Percentiles rank a stretch among this genome's conserved stretches.
Conservation (phyloP, 2,329 filamentous ascomycete species). For the Arthroderma sp. region DNA sequence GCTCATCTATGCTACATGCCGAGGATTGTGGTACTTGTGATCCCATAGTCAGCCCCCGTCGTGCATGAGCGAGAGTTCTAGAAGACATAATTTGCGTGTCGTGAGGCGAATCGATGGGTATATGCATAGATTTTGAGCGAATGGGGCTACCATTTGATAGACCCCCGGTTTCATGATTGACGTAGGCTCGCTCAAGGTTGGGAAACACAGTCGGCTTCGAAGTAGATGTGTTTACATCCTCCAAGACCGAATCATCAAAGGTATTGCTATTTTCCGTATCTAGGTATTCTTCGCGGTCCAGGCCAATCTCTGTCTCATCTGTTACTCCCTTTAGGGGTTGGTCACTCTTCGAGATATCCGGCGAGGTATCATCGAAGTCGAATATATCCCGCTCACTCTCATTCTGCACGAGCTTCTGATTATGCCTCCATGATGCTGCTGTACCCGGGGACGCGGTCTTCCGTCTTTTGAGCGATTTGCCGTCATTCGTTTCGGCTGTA, state of each 20-base stretch:
- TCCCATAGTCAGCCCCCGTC: constrained; percentile 6
- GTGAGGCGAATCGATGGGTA: constrained; percentile 21
- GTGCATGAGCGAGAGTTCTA: constrained; percentile 14
- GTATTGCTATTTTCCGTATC: not conserved
- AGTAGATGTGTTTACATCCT: not conserved
- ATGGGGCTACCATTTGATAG: constrained; percentile 6
- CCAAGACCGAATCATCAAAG: not conserved
- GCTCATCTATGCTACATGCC: constrained; percentile 16
- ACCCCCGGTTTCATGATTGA: too few relatives aligned
- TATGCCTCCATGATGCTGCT: too few relatives aligned
- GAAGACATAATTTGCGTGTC: constrained; percentile 30
- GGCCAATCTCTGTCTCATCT: too few relatives aligned
- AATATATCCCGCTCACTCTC: too few relatives aligned
- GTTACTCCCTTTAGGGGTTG: too few relatives aligned
- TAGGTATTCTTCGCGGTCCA: too few relatives aligned
- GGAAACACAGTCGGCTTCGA: not conserved
- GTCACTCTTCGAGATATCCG: too few relatives aligned
- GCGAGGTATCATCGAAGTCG: too few relatives aligned
- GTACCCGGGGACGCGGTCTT: not conserved
- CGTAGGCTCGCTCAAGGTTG: too few relatives aligned
- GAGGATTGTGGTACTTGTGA: constrained; percentile 11
- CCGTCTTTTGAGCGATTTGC: constrained; percentile 6
- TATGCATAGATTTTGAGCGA: constrained; percentile 18
- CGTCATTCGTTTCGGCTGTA: not conserved
- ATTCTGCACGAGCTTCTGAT: too few relatives aligned